Conservation (phyloP, 2,329 filamentous ascomycete genomes). For the Clarireedia monteithiana region DNA sequence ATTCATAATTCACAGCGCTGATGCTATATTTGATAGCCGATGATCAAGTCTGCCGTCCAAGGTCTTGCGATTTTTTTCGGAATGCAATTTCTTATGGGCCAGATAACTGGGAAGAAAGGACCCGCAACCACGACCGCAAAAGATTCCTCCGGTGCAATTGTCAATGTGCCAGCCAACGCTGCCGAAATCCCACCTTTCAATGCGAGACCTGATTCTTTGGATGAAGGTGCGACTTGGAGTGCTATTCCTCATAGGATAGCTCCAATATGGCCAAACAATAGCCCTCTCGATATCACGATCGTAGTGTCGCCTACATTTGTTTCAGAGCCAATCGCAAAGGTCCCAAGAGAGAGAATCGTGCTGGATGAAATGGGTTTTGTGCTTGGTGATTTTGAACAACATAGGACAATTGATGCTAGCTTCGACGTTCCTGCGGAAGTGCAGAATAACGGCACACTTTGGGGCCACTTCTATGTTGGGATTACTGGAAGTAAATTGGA, state of each 20-base stretch:
- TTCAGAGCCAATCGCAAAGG: conserved; percentile 57
- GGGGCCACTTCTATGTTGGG: conserved; percentile 87
- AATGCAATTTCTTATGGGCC: conserved; percentile 50
- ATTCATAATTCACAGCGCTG: conserved; percentile 8
- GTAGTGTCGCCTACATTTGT: conserved; percentile 72
- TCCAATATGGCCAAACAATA: conserved; percentile 81
- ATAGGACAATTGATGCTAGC: conserved; percentile 65
- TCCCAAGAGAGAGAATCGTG: conserved; percentile 61
- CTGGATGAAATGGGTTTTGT: conserved; percentile 74
- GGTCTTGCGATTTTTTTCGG: conserved; percentile 47
- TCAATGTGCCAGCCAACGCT: conserved; percentile 46
- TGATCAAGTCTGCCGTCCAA: conserved; percentile 37
- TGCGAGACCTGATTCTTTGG: conserved; percentile 51
- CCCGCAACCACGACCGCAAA: conserved; percentile 35
- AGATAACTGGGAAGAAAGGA: conserved; percentile 42
- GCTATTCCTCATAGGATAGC: conserved; percentile 62
- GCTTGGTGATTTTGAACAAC: conserved; percentile 72
- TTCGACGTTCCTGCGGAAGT: conserved; percentile 72
- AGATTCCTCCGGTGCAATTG: conserved; percentile 44
- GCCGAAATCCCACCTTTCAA: conserved; percentile 56
- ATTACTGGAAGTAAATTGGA: conserved; percentile 70
- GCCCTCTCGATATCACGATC: conserved; percentile 72
- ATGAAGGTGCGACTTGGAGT: conserved; percentile 57
- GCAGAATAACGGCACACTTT: conserved; percentile 87
- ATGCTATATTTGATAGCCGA: conserved; percentile 19